Base-by-base conservation (phyloP, 306 rosid genomes). In the Lithocarpus polystachyus region DNA sequence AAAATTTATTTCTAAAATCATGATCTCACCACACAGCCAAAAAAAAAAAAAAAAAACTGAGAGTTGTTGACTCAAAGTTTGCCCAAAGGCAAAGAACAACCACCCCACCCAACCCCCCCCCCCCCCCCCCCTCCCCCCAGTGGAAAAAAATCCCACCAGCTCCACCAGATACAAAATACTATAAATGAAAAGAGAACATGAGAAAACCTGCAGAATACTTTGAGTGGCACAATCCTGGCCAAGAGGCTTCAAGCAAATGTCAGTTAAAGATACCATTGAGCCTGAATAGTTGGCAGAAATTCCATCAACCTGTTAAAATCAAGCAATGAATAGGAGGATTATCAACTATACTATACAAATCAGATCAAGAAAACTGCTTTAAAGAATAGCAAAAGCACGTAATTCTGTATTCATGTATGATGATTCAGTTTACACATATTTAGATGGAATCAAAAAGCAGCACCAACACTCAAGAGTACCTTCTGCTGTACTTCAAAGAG, bases 151-250 rank as follows among this genome's bases (percentile, higher is more conserved):
- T 18, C 19, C 56, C 6, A 20, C 26, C 51, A 48, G 53, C 67
- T 29, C 18, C 53, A 9, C 54, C 55, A 15, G 48, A 61, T 20
- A 33, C 70, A 64, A 64, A 2, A 29, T n/a, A 64, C 14, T 6
- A 17, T 7, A 6, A 17, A 64, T 64, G 70, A n/a, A 64, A 64
- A 29, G 43, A 31, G 70, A 64, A 35, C 20, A 11, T 13, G 48
- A 60, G 37, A 26, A 51, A 31, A 94, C 98, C 97, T 94, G 98
- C 82, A 94, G 83, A 94, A 94, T 91, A 84, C 94, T 92, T 87
- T 94, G 97, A 76, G 93, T 91, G 74, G 97, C 98, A 94, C 98
- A 94, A 81, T 90, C 98, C 70, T 92, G 87, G 48, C 91, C 98
- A 5, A 94, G 87, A 76, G 98, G 98, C 89, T 88, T 92, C 91